Base-by-base conservation (phyloP, 176 grass and related monocot species). In the Guadua angustifolia region DNA sequence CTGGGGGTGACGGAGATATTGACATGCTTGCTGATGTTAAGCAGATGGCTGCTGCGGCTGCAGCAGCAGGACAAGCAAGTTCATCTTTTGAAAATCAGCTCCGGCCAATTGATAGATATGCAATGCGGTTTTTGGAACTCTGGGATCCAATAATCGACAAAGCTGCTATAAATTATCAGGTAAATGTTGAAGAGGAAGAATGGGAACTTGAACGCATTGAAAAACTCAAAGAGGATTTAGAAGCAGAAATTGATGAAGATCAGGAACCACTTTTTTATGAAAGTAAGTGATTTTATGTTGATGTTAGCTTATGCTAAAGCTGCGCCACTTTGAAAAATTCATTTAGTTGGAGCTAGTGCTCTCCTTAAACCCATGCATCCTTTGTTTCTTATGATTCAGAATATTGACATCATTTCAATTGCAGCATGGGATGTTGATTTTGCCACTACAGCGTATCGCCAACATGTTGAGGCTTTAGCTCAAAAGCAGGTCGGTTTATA, bases 171-270 rank as follows among this genome's bases (percentile, higher is more conserved):
- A 83, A 87, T 51, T 85, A 95, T 91, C 87, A 91, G 78, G 89
- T 91, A 75, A 90, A 92, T 84, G 86, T 90, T 62, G 85, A 86
- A 83, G 91, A 99, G 74, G 87, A 98, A 87, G 96, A 99, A 84
- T 99, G 96, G 96, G 96, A 99, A 89, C 89, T 99, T 52, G 96
- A 99, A 79, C 90, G 96, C 42, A 94, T 99, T 81, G 96, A 99
- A 76, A 95, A 93, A 83, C 90, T 95, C 81, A 99, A 99, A 78
- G 93, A 99, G 13, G 93, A 99, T 87, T 78, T 99, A 83, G 96
- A 99, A 85, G 96, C 96, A 26, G 96, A 99, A 83, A 99, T 95
- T 87, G 96, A 99, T 86, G 93, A 95, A 83, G 96, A 99, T 68
- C 96, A 99, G 72, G 96, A 99, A 81, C 96, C 96, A 22, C 89